Evolutionary conservation across 495 filamentous ascomycete species (phyloP).

Genomic region (Talaromyces liani): DNA sequence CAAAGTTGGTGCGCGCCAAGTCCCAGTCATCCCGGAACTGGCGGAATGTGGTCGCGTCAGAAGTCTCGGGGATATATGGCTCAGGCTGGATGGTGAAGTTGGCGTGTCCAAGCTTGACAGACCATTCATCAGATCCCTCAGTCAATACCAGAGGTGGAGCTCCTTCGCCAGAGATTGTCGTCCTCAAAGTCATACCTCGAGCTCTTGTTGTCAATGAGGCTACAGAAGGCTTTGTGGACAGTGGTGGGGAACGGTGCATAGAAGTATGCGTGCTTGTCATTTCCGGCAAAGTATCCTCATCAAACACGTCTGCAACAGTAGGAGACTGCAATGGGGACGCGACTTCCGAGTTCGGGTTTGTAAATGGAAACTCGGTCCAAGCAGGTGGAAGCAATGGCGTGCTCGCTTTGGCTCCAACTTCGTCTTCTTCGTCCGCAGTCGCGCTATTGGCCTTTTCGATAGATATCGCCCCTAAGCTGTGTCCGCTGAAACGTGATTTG

Average conservation of each 20-base stretch:
- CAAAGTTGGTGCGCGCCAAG: constrained; percentile 69
- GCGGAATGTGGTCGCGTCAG: constrained; percentile 53
- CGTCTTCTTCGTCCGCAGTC: constrained; percentile 47
- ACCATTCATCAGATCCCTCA: constrained; percentile 70
- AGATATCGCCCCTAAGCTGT: constrained; percentile 45
- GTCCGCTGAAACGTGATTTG: constrained; percentile 40
- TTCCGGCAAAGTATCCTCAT: constrained; percentile 23
- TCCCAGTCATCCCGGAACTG: constrained; percentile 74
- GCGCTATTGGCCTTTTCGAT: constrained; percentile 47
- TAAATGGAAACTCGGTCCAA: constrained; percentile 47
- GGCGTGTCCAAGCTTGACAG: constrained; percentile 75
- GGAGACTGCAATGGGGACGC: constrained; percentile 81
- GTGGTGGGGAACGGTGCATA: constrained; percentile 60
- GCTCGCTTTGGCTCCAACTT: constrained; percentile 47
- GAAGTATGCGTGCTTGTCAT: constrained; percentile 39
- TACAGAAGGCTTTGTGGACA: constrained; percentile 71
- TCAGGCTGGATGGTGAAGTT: constrained; percentile 84
- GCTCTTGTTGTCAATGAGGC: constrained; percentile 59
- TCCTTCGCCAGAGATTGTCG: constrained; percentile 49
- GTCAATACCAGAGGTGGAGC: constrained; percentile 49
- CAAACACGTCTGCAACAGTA: constrained; percentile 45
- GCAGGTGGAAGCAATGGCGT: constrained; percentile 80
- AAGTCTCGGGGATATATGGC: constrained; percentile 62
- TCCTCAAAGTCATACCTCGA: constrained; percentile 34
- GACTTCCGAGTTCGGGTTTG: constrained; percentile 34